These are phyloP conservation scores for Graphiopsis chlorocephala DNA, from an alignment of 2,329 filamentous ascomycete species.

Conservation along the genomic window DNA sequence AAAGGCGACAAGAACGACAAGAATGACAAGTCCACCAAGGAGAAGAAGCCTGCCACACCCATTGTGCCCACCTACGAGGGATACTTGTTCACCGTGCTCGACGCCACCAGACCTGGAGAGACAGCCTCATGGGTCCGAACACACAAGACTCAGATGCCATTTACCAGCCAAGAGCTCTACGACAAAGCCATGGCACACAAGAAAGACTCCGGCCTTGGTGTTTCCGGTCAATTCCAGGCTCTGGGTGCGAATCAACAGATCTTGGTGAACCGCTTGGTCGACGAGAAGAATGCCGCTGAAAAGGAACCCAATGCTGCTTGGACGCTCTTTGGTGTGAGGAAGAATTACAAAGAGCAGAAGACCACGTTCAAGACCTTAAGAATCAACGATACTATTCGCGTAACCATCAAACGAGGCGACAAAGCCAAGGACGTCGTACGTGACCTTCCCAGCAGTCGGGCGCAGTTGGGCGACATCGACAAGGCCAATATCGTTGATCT, in stretches of 20 bases:
- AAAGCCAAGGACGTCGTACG: background rate
- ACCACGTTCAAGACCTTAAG: background rate
- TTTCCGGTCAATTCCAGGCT: slow-evolving; percentile 1
- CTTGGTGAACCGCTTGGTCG: slow-evolving; percentile 19
- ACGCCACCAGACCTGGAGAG: background rate
- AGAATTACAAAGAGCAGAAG: background rate
- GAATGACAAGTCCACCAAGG: background rate
- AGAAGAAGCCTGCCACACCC: background rate
- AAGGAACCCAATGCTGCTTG: slow-evolving; percentile 19
- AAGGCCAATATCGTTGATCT: slow-evolving; percentile 7
- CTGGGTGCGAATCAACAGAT: slow-evolving; percentile 18
- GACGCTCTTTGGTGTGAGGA: slow-evolving; percentile 18
- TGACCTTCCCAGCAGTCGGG: background rate
- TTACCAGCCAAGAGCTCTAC: slow-evolving; percentile 3
- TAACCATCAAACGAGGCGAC: slow-evolving; percentile 3
- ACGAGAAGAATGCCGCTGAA: slow-evolving; percentile 15
- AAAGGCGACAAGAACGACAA: background rate
- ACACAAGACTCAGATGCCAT: background rate
- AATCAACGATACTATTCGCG: slow-evolving; percentile 4
- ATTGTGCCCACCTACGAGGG: slow-evolving; percentile 1
- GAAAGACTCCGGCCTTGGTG: background rate
- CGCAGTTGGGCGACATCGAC: background rate
- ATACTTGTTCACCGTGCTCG: background rate
- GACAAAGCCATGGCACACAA: background rate
- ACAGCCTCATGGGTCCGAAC: background rate